These are phyloP conservation scores for Schizophyllum amplum DNA, from an alignment of 1,284 basidiomycete species.

Conservation along the genomic window DNA sequence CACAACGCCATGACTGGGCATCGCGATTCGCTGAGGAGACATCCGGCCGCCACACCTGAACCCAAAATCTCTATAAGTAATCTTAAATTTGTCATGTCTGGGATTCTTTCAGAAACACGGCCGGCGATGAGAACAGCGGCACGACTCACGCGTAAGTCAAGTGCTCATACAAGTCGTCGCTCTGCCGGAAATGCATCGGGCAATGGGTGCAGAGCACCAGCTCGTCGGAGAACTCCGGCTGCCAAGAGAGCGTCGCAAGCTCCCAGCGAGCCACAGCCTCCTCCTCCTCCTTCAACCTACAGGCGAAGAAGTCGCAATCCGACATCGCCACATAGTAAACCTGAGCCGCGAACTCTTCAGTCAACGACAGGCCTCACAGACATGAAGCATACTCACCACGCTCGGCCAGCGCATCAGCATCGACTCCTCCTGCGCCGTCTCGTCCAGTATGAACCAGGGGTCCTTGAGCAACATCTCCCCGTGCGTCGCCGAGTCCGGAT, in stretches of 20 bases:
- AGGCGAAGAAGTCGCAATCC: too few species aligned
- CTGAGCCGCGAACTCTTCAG: too few species aligned
- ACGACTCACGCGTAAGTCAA: background rate
- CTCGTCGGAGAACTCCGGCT: background rate
- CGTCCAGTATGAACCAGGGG: background rate
- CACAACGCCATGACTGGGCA: too few species aligned
- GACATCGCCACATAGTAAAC: too few species aligned
- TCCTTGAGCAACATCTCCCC: background rate
- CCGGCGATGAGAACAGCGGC: too few species aligned
- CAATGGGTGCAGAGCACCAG: background rate
- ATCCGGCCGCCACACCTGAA: too few species aligned
- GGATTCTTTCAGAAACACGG: too few species aligned
- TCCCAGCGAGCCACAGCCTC: background rate
- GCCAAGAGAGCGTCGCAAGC: background rate
- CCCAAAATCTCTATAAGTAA: too few species aligned
- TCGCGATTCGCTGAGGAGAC: too few species aligned
- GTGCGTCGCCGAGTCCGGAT: background rate
- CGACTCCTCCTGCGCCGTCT: background rate
- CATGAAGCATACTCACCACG: background rate
- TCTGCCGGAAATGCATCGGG: background rate
- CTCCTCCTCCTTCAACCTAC: background rate
- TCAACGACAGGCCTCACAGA: too few species aligned
- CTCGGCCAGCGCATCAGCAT: background rate
- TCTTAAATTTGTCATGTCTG: too few species aligned
- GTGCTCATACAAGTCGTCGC: background rate